Conservation (phyloP, 1,284 basidiomycete species). For the Porodaedalea pini region DNA sequence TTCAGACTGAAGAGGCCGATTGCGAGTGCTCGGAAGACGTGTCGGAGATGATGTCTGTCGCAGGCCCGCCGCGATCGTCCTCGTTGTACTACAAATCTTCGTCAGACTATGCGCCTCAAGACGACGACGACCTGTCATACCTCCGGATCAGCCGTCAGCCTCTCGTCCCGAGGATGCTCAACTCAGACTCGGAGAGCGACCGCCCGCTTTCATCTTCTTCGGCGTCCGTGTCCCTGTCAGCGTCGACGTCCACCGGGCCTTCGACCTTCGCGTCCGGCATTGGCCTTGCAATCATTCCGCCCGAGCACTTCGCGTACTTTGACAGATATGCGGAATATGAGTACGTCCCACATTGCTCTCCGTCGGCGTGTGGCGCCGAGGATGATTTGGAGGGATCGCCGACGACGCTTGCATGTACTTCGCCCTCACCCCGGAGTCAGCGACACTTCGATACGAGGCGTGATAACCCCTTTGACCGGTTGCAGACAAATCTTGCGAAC, state of each 20-base stretch:
- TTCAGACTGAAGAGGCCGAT: neutral
- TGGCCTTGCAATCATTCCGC: conserved; percentile 16
- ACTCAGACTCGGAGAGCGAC: conserved; percentile 18
- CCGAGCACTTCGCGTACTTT: conserved; percentile 15
- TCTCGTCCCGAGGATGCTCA: conserved; percentile 6
- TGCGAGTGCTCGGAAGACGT: neutral
- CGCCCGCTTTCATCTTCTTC: conserved; percentile 15
- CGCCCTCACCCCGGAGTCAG: neutral
- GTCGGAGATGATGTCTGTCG: neutral
- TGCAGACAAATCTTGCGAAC: conserved; percentile 5
- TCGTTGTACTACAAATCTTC: conserved; percentile 11
- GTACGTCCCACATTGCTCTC: neutral
- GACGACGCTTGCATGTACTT: conserved; percentile 5
- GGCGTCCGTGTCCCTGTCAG: conserved; percentile 4
- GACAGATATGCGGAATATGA: conserved; percentile 5
- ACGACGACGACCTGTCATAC: neutral
- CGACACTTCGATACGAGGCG: neutral
- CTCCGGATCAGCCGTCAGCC: conserved; percentile 4
- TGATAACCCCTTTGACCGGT: conserved; percentile 1
- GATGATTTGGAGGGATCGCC: conserved; percentile 10
- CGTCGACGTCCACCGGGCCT: conserved; percentile 1
- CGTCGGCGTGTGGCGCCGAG: conserved; percentile 1
- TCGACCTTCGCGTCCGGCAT: conserved; percentile 9
- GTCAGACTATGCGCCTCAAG: neutral
- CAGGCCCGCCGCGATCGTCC: neutral